These are phyloP conservation scores for Piromyces sp. DNA, from an alignment of 192 early-diverging fungal genomes.

Conservation along the genomic window DNA sequence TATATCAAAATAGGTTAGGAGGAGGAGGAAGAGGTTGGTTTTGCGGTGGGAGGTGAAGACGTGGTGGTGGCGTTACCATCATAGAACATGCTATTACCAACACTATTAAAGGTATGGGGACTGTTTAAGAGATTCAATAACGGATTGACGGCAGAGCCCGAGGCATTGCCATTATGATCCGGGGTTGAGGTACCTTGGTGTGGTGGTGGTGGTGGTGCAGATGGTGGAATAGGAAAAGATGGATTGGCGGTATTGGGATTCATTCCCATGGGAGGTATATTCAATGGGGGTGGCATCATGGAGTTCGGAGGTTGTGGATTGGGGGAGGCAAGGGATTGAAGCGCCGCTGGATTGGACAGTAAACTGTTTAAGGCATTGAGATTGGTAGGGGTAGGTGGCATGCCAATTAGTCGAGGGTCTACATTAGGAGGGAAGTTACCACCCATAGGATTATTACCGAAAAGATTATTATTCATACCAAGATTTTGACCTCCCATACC, in stretches of 20 bases:
- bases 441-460: background rate
- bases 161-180: background rate
- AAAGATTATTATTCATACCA: background rate
- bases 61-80: too few species aligned
- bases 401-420: background rate
- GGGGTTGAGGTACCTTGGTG: too few species aligned
- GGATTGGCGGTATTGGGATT: too few species aligned
- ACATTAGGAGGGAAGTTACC: background rate
- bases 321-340: too few species aligned
- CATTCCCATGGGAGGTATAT: too few species aligned
- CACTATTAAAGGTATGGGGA: background rate
- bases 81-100: background rate
- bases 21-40: too few species aligned
- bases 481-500: background rate
- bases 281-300: too few species aligned
- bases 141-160: background rate
- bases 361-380: background rate
- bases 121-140: background rate
- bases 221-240: background rate
- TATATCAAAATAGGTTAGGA: too few species aligned
- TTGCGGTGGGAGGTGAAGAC: too few species aligned
- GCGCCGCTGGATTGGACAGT: background rate
- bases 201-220: too few species aligned
- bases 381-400: background rate
- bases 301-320: too few species aligned